Base-by-base conservation (phyloP, 2,329 filamentous ascomycete genomes). In the Camptophora hylomeconis region DNA sequence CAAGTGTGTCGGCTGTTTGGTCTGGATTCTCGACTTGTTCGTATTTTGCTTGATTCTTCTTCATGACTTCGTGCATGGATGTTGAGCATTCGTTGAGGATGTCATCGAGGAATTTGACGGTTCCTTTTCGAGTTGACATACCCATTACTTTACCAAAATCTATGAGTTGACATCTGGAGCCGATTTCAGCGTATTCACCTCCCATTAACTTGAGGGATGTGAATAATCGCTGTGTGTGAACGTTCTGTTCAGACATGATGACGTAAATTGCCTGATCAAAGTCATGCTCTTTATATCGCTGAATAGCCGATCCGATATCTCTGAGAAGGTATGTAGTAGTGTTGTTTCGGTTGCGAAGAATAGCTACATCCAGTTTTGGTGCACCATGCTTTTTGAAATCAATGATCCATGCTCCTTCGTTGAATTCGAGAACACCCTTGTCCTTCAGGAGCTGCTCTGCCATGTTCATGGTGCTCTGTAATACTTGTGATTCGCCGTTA, bases 61-160 rank as follows among this genome's bases (percentile, higher is more conserved):
- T 73, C 89, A 98, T 98, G 28, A 92, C 82, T 37, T 93, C 82
- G 64, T 95, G 87, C 89, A 98, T 98, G 58, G 86, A 82, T 31
- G 94, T 87, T 46, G 73, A 76, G 5, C 92, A 83, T 44, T 86
- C 80, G 21, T 69, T 65, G 33, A 86, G 63, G 44, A 84, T 82
- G 43, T 80, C 75, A 45, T 76, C 65, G 38, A 73, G 52, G 59
- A 81, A 82, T 54, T 80, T 80, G 45, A 83, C 80, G 0, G 76
- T 83, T 36, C 71, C 71, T 51, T 72, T 74, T 40, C 71, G 62
- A 6, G 71, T 74, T 40, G 62, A 67, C 69, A 77, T 75, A 21
- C 70, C 72, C 32, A 69, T 61, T 33, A 75, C 70, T 67, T 75
- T 72, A 45, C 72, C 72, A 39, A 76, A 76, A 52, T 71, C 74